Evolutionary conservation across 1,284 basidiomycete species (phyloP).

Genomic region (Jaminaea rosea): DNA sequence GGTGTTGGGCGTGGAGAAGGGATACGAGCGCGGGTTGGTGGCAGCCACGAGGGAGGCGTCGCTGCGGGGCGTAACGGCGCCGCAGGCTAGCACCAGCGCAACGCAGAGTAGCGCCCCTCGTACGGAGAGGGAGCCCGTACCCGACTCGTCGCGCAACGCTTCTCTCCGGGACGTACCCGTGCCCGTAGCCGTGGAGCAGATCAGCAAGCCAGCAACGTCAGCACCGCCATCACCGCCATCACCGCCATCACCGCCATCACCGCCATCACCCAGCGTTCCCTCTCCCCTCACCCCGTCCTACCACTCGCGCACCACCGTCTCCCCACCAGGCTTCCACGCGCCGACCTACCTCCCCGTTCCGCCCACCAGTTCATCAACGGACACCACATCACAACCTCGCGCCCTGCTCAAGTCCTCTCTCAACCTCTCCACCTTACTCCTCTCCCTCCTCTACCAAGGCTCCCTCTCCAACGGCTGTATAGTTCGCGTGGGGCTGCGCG

Average conservation of each 20-base stretch:
- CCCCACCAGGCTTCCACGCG: too few relatives aligned
- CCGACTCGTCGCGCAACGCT: background rate
- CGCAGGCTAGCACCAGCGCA: too few relatives aligned
- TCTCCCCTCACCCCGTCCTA: background rate
- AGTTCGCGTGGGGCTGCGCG: background rate
- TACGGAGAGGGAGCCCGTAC: background rate
- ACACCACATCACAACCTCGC: background rate
- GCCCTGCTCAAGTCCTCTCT: background rate
- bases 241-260: background rate
- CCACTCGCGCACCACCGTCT: background rate
- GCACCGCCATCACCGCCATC: background rate
- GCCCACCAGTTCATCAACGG: background rate
- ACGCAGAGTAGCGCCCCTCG: too few relatives aligned
- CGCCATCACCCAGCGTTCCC: background rate
- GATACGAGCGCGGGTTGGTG: background rate
- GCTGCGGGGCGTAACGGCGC: too few relatives aligned
- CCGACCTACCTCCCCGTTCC: too few relatives aligned
- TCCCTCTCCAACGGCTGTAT: background rate
- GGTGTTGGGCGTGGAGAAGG: too few relatives aligned
- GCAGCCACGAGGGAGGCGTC: background rate
- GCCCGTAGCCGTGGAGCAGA: too few relatives aligned
- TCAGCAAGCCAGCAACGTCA: too few relatives aligned
- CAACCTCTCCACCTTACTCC: background rate
- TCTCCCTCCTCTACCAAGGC: background rate
- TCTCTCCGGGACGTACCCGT: too few relatives aligned